Base-by-base conservation (phyloP, 1,139 yeast genomes). In the Debaryomycetaceae sp. region DNA sequence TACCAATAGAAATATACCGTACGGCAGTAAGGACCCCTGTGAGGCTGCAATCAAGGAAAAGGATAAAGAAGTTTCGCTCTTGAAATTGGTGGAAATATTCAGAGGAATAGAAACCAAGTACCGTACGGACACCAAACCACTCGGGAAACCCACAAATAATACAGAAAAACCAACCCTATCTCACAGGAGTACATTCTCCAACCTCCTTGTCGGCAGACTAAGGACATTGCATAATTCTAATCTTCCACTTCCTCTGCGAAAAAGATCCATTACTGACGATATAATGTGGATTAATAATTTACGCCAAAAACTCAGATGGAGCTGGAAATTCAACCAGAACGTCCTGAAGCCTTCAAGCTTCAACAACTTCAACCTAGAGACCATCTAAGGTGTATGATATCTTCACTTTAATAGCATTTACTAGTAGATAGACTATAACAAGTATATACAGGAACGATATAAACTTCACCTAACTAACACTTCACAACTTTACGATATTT, bases 261-360 rank as follows among this genome's bases (percentile, higher is more conserved):
- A 30, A 6, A 29, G 30, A 14, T 18, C 14, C 6, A 34, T 24
- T 15, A 24, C 31, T 34, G 15, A 24, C 17, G 59, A 52, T 31
- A 36, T 53, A 19, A 62, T 53, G 33, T 65, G 70, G 70, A 45
- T 65, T 15, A 49, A 51, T 22, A 50, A 42, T 9, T 48, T 65
- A 37, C 68, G 57, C 33, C 50, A 58, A 29, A 63, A 61, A 41
- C 46, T 66, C 14, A 45, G 65, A 33, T 64, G 68, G 67, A 52
- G 63, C 33, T 63, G 68, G 68, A 45, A 61, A 39, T 38, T 58
- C n/a, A 49, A 52, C 33, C 59, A 60, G 26, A 11, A 22, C 26
- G 26, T 22, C 26, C 26, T 8, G 26, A 22, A 22, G 11, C 7
- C 26, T 22, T 11, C 26, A 3, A 22, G 4, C 26, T 8, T 22